Conservation (phyloP, 78 protist genomes). For the Dictyostelium discoideum region DNA sequence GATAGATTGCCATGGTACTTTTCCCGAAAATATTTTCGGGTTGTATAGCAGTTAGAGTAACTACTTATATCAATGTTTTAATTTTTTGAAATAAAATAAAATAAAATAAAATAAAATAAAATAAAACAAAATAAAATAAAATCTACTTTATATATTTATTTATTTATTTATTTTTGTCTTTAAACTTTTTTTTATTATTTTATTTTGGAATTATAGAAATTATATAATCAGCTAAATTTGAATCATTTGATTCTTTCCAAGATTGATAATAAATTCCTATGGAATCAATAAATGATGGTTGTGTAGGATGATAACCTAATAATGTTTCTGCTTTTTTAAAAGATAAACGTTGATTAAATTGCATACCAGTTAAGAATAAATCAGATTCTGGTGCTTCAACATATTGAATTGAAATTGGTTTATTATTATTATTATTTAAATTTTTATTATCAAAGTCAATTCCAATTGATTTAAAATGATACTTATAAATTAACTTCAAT, state of each 20-base stretch:
- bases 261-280: neutral
- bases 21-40: too few relatives aligned
- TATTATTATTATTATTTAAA: too few relatives aligned
- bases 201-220: neutral
- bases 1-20: too few relatives aligned
- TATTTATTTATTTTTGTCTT: too few relatives aligned
- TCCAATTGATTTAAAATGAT: neutral
- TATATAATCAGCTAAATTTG: neutral
- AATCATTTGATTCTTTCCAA: neutral
- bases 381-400: neutral
- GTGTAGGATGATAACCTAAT: neutral
- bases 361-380: neutral
- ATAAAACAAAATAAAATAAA: too few relatives aligned
- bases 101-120: too few relatives aligned
- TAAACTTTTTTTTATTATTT: too few relatives aligned
- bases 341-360: slow-evolving; percentile 1
- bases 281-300: neutral
- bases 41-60: too few relatives aligned
- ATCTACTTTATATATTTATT: too few relatives aligned
- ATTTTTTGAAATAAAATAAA: too few relatives aligned
- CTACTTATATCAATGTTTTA: too few relatives aligned
- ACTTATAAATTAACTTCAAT: neutral
- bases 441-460: too few relatives aligned
- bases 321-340: neutral
- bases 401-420: neutral